Conservation (phyloP, 495 filamentous ascomycete genomes). For the Neurospora sp. region DNA sequence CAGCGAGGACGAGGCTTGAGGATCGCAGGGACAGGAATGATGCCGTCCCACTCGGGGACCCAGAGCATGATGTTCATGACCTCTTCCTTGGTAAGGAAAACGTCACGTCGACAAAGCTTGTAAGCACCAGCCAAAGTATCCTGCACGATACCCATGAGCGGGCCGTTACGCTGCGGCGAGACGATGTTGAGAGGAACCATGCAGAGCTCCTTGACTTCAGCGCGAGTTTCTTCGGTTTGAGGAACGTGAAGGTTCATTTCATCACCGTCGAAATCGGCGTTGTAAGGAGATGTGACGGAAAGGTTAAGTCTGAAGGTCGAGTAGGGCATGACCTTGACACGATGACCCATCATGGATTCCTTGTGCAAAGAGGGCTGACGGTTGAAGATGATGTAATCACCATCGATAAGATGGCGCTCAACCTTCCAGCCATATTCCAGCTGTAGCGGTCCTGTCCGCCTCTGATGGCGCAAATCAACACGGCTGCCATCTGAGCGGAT, state of each 20-base stretch:
- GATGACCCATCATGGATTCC: constrained; percentile 99
- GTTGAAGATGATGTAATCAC: constrained; percentile 98
- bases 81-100: constrained; percentile 78
- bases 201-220: constrained; percentile 85
- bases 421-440: constrained; percentile 97
- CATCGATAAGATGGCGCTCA: constrained; percentile 88
- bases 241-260: constrained; percentile 99
- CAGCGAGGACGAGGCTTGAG: constrained; percentile 83
- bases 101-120: constrained; percentile 88
- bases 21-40: constrained; percentile 85
- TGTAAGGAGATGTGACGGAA: constrained; percentile 96
- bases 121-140: constrained; percentile 94
- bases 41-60: constrained; percentile 95
- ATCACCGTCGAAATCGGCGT: constrained; percentile 98
- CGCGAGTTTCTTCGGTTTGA: constrained; percentile 92
- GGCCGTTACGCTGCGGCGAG: constrained; percentile 91
- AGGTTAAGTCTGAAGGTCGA: constrained; percentile 96
- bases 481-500: constrained; percentile 84
- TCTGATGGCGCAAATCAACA: constrained; percentile 88
- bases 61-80: constrained; percentile 94
- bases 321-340: constrained; percentile 95
- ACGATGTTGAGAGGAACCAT: constrained; percentile 97
- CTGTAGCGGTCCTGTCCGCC: constrained; percentile 67
- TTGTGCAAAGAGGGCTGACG: constrained; percentile 98
- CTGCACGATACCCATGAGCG: constrained; percentile 99